Evolutionary conservation across 768 basidiomycete species (phyloP).

Genomic region (Antrodiella citrinella): DNA sequence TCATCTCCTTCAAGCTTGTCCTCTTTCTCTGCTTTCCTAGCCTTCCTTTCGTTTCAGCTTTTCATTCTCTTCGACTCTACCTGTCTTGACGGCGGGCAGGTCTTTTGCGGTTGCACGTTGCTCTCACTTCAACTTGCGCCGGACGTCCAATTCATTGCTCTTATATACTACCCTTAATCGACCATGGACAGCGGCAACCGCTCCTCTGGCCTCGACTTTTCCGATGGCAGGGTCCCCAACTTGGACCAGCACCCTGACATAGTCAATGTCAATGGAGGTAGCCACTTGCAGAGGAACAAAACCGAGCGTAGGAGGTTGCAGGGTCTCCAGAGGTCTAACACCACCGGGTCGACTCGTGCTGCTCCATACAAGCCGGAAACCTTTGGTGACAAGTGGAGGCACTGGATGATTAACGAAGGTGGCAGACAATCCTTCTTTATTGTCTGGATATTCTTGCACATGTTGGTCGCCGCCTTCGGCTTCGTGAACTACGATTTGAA

Average conservation of each 20-base stretch:
- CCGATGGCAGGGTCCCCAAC: conserved; percentile 39
- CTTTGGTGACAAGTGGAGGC: conserved; percentile 38
- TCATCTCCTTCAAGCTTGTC: conserved; percentile 10
- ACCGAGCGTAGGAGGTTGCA: conserved; percentile 78
- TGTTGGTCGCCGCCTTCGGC: conserved; percentile 71
- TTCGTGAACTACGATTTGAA: conserved; percentile 70
- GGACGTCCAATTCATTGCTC: conserved; percentile 12
- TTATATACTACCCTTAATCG: conserved; percentile 14
- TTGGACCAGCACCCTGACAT: conserved; percentile 45
- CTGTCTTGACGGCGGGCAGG: conserved; percentile 24
- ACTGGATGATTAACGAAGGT: conserved; percentile 97
- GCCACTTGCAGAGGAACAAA: conserved; percentile 75
- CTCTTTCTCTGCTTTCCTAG: conserved; percentile 19
- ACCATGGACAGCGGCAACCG: conserved; percentile 30
- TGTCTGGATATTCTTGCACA: conserved; percentile 74
- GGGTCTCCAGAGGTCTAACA: conserved; percentile 65
- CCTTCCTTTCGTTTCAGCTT: conserved; percentile 22
- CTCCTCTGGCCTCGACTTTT: conserved; percentile 62
- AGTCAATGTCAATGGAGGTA: conserved; percentile 22
- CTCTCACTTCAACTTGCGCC: conserved; percentile 13
- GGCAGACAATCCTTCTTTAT: conserved; percentile 71
- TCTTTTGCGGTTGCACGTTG: conserved; percentile 28
- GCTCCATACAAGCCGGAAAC: conserved; percentile 31
- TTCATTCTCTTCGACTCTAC: conserved; percentile 36
- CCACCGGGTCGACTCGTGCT: conserved; percentile 21